Evolutionary conservation across 2,329 filamentous ascomycete species (phyloP).

Genomic region (Alternaria triticina): DNA sequence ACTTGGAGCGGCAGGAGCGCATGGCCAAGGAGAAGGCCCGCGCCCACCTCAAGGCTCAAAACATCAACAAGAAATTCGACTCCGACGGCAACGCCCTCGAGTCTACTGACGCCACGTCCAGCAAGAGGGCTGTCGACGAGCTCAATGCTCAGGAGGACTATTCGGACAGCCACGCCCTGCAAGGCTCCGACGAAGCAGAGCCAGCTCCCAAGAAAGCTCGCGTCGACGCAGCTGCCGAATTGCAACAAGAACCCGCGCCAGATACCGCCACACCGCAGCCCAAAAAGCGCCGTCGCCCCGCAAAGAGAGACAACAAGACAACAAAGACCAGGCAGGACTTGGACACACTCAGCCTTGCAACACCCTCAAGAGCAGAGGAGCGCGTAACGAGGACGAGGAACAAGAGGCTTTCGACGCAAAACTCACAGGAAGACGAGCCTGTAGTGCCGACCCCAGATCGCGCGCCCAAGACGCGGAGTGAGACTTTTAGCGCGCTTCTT

Average conservation of each 20-base stretch:
- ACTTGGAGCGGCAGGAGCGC: conserved; percentile 48
- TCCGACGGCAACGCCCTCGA: conserved; percentile 30
- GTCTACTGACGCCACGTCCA: conserved; percentile 18
- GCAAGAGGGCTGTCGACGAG: conserved; percentile 38
- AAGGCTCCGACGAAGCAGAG: conserved; percentile 10
- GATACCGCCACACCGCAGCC: neutral
- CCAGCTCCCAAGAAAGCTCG: conserved; percentile 19
- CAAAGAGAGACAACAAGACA: conserved; percentile 14
- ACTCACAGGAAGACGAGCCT: neutral
- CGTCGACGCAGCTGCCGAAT: conserved; percentile 3
- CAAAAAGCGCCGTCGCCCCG: conserved; percentile 9
- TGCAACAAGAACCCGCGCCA: neutral
- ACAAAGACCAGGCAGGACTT: neutral
- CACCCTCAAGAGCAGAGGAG: conserved; percentile 10
- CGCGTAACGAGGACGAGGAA: conserved; percentile 6
- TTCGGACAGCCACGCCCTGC: conserved; percentile 18
- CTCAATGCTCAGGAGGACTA: conserved; percentile 15
- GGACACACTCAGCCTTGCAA: neutral
- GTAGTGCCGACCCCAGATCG: conserved; percentile 2
- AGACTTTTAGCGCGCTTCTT: conserved; percentile 32
- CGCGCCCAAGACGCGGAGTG: conserved; percentile 30
- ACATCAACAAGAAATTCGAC: conserved; percentile 38
- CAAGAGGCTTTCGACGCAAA: conserved; percentile 8
- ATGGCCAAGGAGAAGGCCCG: conserved; percentile 44
- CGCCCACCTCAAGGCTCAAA: conserved; percentile 28